phyloP scores from a whole-genome alignment of 1,139 yeast genomes.

The Blastobotrys ciferrii region DNA sequence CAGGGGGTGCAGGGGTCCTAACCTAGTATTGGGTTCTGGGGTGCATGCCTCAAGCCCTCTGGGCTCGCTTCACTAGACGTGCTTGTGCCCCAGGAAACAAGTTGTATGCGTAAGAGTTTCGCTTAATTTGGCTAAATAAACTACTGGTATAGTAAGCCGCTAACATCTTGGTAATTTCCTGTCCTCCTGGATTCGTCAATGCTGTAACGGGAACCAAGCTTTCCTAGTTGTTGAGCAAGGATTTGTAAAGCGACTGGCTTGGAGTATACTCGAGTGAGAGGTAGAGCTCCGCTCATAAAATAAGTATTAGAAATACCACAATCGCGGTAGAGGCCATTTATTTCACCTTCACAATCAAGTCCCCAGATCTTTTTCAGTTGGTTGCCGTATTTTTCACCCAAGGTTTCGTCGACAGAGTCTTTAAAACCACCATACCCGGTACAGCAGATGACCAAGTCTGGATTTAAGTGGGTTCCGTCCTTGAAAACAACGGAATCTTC shows the following conservation, averaged over 20 bases:
- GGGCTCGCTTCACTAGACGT: too few species aligned
- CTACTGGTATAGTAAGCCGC: too few species aligned
- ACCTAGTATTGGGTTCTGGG: too few species aligned
- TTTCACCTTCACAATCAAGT: constrained; percentile 27
- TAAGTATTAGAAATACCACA: constrained; percentile 26
- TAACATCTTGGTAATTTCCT: too few species aligned
- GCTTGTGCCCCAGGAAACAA: too few species aligned
- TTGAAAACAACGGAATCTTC: constrained; percentile 40
- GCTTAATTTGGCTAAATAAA: too few species aligned
- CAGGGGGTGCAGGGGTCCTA: too few species aligned
- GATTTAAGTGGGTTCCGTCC: constrained; percentile 41
- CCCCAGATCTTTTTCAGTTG: constrained; percentile 30
- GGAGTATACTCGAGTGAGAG: constrained; percentile 24
- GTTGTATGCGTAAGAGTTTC: too few species aligned
- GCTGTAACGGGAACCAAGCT: constrained; percentile 20
- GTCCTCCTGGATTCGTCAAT: too few species aligned
- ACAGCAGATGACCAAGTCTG: constrained; percentile 44
- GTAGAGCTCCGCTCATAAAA: constrained; percentile 26
- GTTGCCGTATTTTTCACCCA: constrained; percentile 18
- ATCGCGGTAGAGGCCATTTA: constrained; percentile 24
- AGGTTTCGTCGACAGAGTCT: constrained; percentile 41
- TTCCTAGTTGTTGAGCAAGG: constrained; percentile 24
- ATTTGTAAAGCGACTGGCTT: constrained; percentile 29
- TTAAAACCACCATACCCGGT: constrained; percentile 46
- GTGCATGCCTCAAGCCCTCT: too few species aligned